Evolutionary conservation across 2,329 filamentous ascomycete genomes (phyloP).

Genomic region (Colletotrichum sp.): DNA sequence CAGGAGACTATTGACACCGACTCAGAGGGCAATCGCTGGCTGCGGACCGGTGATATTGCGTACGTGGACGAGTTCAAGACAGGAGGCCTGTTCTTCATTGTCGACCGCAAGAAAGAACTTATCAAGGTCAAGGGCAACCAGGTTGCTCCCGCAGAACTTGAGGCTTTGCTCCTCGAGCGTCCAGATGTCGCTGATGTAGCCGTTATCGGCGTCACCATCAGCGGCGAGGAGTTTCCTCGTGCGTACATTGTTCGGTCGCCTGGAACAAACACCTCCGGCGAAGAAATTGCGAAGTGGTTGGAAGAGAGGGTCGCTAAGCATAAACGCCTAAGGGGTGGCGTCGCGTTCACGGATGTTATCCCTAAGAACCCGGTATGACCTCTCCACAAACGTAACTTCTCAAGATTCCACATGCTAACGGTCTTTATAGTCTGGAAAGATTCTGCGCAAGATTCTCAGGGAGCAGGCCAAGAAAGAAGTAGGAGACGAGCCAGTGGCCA

Average conservation of each 20-base stretch:
- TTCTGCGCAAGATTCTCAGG: slow-evolving; percentile 63
- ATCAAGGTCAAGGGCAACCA: slow-evolving; percentile 67
- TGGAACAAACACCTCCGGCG: slow-evolving; percentile 47
- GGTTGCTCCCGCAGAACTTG: slow-evolving; percentile 59
- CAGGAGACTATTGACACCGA: slow-evolving; percentile 55
- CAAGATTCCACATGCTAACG: background rate
- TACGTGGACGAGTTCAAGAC: slow-evolving; percentile 64
- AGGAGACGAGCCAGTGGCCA: slow-evolving; percentile 35
- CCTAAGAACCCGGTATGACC: slow-evolving; percentile 59
- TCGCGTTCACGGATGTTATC: slow-evolving; percentile 69
- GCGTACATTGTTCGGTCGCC: slow-evolving; percentile 63
- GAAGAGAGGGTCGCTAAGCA: slow-evolving; percentile 65
- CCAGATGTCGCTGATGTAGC: slow-evolving; percentile 63
- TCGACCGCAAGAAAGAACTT: slow-evolving; percentile 73
- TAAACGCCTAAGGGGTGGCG: slow-evolving; percentile 73
- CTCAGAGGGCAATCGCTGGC: slow-evolving; percentile 61
- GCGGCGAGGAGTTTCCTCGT: slow-evolving; percentile 63
- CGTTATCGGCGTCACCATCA: slow-evolving; percentile 62
- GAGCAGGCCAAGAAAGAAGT: slow-evolving; percentile 62
- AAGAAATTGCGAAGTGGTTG: slow-evolving; percentile 68
- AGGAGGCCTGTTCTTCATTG: slow-evolving; percentile 61
- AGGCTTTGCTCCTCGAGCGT: slow-evolving; percentile 40
- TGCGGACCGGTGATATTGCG: slow-evolving; percentile 77
- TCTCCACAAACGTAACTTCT: background rate
- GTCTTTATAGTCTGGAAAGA: slow-evolving; percentile 63